Evolutionary conservation across 2,329 filamentous ascomycete species (phyloP), one percentile per base, ranked within the genome.

Genomic region (Aspergillus sp.): DNA sequence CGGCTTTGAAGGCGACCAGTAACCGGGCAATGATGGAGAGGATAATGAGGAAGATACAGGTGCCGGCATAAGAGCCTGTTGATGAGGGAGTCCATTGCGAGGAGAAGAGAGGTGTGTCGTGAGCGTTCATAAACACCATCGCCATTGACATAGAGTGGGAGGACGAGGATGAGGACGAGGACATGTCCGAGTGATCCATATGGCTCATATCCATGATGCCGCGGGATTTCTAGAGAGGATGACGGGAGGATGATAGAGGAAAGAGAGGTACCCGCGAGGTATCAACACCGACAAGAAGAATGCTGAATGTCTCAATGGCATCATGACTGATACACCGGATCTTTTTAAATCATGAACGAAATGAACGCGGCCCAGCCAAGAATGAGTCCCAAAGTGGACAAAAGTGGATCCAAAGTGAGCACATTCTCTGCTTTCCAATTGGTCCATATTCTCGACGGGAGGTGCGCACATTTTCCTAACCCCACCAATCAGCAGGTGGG

Each of bases 41-140:
- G 42, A 88, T 62, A 67, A 96, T 85, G 53, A 96, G 81, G 74
- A 96, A 96, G 70, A 96, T 89, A 77, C 93, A 95, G 24, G 90
- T 95, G 51, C 85, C 93, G 1, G 90, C 90, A 72, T 96, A 97
- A 54, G 81, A 76, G 61, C 87, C 90, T 5, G 80, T 76, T 33
- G 76, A 85, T 24, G 67, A 73, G 4, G 93, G 93, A 2, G 88
- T 87, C 90, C 92, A 97, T 48, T 77, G 69, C 19, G 73, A 69
- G 14, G 89, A 86, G 75, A 80, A 90, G 43, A 90, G 78, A 3
- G 86, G 78, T 1, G 86, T 89, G 50, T 68, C 72, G 44, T 82
- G 82, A 51, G 76, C 74, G 57, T 79, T 83, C 60, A 85, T 85
- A 57, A 76, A 76, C 45, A 70, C 61, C 40, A 42, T 42, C 17